Base-by-base conservation (phyloP, 805 yeast genomes). In the Lipomyces starkeyi region DNA sequence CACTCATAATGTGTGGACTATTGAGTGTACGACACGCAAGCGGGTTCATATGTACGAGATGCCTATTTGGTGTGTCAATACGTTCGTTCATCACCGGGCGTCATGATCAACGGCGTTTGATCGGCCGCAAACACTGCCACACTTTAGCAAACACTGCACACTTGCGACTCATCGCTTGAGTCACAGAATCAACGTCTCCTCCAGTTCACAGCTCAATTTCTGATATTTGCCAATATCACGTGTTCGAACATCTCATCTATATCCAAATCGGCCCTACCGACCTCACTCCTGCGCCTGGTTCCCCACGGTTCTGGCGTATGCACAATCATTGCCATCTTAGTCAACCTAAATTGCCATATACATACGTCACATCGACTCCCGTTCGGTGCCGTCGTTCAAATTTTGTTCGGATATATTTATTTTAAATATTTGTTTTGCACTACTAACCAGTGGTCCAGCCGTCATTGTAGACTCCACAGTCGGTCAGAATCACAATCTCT, bases 401-500 rank as follows among this genome's bases (percentile, higher is more conserved):
- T 29, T 29, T 29, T 29, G 32, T 29, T 29, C 40, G 14, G 14
- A 37, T n/a, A 17, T 9, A 43, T 43, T 43, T 43, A 43, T 17
- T 43, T 37, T 37, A 17, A 43, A n/a, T 43, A 7, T 17, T 43
- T 43, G 9, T n/a, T 17, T 43, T n/a, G 22, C 22, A 37, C 13
- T 0, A 13, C 43, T 37, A 17, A 43, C 49, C 2, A 8, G 11
- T n/a, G 49, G 14, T 43, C 20, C 20, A 43, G 49, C 22, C 20
- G 22, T 17, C 22, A 4, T n/a, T n/a, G 9, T 43, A 17, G 6
- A n/a, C 49, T 17, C 49, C n/a, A 29, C 32, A 5, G 25, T 37
- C 49, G 14, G 49, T 43, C 49, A 43, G 49, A 43, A 43, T 43
- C 49, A 43, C 49, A 43, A 43, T 43, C 49, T 43, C 49, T 43